These are phyloP conservation scores for Talaromyces liani DNA, from an alignment of 495 filamentous ascomycete genomes.

Conservation along the genomic window DNA sequence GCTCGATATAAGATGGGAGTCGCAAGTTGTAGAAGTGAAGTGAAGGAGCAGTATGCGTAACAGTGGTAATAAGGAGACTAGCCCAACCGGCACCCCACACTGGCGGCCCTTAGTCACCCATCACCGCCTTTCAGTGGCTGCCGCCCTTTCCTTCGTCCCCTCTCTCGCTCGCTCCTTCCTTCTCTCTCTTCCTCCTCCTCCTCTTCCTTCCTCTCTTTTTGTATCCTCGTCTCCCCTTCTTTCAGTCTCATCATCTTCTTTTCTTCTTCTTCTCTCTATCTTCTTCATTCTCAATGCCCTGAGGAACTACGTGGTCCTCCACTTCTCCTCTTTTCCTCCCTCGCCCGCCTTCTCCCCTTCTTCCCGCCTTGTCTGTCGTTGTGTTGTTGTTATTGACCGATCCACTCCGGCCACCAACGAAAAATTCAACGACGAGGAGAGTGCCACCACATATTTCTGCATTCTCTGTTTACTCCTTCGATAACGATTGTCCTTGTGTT, in stretches of 20 bases:
- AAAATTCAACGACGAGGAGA: neutral
- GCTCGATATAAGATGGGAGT: neutral
- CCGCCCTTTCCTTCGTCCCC: constrained; percentile 1
- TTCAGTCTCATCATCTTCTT: constrained; percentile 6
- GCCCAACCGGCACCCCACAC: neutral
- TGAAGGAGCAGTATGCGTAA: neutral
- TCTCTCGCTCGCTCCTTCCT: constrained; percentile 11
- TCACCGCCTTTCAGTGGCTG: constrained; percentile 9
- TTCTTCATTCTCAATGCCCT: constrained; percentile 7
- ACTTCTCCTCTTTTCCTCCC: constrained; percentile 9
- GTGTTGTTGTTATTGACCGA: neutral
- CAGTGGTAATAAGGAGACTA: neutral
- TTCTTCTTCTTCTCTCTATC: constrained; percentile 13
- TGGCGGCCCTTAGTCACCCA: neutral
- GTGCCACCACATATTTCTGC: neutral
- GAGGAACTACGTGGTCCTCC: constrained; percentile 1
- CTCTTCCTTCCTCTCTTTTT: constrained; percentile 9
- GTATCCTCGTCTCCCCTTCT: constrained; percentile 6
- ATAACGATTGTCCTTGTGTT: neutral
- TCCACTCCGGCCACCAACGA: neutral
- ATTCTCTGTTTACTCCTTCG: neutral
- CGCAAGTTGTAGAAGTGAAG: neutral
- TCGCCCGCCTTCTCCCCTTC: constrained; percentile 3
- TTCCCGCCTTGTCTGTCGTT: neutral
- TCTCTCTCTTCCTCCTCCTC: constrained; percentile 5